A percentile compares a stretch with the other conserved stretches of the same genome.
Conservation (phyloP, 2,329 filamentous ascomycete genomes). For the Aureobasidium subglaciale region DNA sequence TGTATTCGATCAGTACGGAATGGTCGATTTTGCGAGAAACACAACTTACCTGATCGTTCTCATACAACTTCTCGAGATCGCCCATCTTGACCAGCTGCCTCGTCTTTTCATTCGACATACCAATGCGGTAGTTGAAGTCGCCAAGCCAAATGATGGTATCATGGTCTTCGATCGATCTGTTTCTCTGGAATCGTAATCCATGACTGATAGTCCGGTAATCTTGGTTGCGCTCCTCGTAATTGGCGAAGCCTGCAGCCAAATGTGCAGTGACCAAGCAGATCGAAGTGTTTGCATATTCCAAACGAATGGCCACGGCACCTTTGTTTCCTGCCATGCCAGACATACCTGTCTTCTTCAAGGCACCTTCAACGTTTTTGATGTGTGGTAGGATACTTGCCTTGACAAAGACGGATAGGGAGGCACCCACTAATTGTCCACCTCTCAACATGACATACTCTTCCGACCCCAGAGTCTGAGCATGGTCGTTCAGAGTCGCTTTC, state of each 20-base stretch:
- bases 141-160: slow-evolving; percentile 89
- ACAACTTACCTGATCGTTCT: slow-evolving; percentile 65
- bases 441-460: slow-evolving; percentile 83
- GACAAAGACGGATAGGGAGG: slow-evolving; percentile 86
- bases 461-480: slow-evolving; percentile 56
- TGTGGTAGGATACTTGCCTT: slow-evolving; percentile 66
- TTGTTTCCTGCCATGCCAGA: slow-evolving; percentile 98
- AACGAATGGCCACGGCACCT: slow-evolving; percentile 89
- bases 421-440: slow-evolving; percentile 89
- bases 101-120: slow-evolving; percentile 69
- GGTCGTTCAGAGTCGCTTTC: slow-evolving; percentile 65
- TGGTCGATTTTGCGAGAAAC: too few species aligned
- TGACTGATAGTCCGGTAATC: slow-evolving; percentile 87
- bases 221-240: slow-evolving; percentile 91
- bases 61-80: slow-evolving; percentile 73
- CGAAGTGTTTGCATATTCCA: slow-evolving; percentile 88
- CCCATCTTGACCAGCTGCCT: slow-evolving; percentile 64
- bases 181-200: slow-evolving; percentile 83
- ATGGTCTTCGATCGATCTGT: slow-evolving; percentile 85
- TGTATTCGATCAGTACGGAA: background rate
- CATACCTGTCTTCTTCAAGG: slow-evolving; percentile 88
- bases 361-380: slow-evolving; percentile 96
- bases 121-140: slow-evolving; percentile 97
- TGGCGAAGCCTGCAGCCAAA: slow-evolving; percentile 89
- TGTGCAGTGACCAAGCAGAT: slow-evolving; percentile 96